A percentile compares a stretch with the other conserved stretches of the same genome.
Conservation (phyloP, 345 rosid genomes). For the Rubroshorea leprosula region DNA sequence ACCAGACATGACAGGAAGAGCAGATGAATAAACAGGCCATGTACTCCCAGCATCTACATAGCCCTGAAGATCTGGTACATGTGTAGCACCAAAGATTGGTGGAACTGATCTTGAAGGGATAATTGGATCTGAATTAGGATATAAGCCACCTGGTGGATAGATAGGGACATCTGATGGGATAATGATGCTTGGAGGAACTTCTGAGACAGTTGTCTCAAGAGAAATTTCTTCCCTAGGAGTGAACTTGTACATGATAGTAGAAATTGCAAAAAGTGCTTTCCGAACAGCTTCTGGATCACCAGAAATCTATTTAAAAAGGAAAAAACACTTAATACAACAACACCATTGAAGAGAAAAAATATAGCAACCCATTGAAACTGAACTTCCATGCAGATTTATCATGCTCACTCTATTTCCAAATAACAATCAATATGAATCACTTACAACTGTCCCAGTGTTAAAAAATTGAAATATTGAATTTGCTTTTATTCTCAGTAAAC, state of each 20-base stretch:
- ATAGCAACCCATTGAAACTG: not conserved
- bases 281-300: slow-evolving; percentile 78
- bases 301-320: slow-evolving; percentile 43
- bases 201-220: slow-evolving; percentile 65
- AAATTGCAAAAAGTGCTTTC: slow-evolving; percentile 78
- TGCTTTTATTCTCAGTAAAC: no score
- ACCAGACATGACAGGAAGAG: slow-evolving; percentile 61
- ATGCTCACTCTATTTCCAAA: no score
- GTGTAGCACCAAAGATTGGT: slow-evolving; percentile 52
- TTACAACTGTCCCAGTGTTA: no score
- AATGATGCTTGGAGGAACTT: slow-evolving; percentile 64
- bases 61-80: slow-evolving; percentile 59
- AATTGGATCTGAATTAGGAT: slow-evolving; percentile 57
- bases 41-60: slow-evolving; percentile 58
- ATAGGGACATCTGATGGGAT: slow-evolving; percentile 84
- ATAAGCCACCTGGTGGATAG: slow-evolving; percentile 65
- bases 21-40: slow-evolving; percentile 70
- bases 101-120: slow-evolving; percentile 58
- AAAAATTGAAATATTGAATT: no score
- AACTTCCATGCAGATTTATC: not conserved
- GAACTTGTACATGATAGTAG: slow-evolving; percentile 86
- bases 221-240: slow-evolving; percentile 81
- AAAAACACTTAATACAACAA: slow-evolving; percentile 7
- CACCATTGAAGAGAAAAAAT: not conserved
- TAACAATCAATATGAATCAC: no score